Evolutionary conservation across 2,329 filamentous ascomycete species (phyloP), one percentile per base, ranked within the genome.

Genomic region (Diplodia intermedia): DNA sequence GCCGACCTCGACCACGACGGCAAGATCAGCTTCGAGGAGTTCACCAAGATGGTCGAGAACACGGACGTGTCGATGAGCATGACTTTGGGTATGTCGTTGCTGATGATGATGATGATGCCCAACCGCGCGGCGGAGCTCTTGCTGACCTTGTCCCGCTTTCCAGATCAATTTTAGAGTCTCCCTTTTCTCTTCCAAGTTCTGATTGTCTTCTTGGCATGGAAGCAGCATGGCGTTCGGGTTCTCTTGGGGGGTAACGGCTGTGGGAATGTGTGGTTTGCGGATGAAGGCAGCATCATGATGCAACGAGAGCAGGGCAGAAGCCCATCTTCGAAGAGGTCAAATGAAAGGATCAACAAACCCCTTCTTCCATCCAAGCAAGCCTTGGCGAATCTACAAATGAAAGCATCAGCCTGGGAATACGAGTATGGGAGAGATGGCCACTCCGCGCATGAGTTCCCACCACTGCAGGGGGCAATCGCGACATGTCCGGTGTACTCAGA

Each of bases 21-120:
- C 76, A 97, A 96, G 86, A 98, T 99, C 80, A 97, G 93, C 84
- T 99, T 99, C 76, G 93, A 98, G 82, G 95, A 99, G 86, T 99
- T 99, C 79, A 94, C 90, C 70, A 93, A 95, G 84, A 98, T 99
- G 94, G 95, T 99, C 63, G 94, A 97, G 86, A 97, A 91, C 79
- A 98, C 94, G 31, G 88, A 90, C 78, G 85, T 90, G 56, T 86
- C 84, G 69, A 85, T 89, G 84, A 90, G 87, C 78, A 89, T 90
- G 88, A 90, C 88, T 60, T 79, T 90, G 79, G 87, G 87, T 85
- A 82, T 78, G 83, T 76, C 61, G 31, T 15, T 33, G 0, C n/a
- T 8, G 23, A 26, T 52, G 8, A n/a, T 33, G 0, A 4, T 8
- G 23, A 26, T 52, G 8, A n/a, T 54, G 20, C 11, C 18, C 2